Evolutionary conservation across 1,284 basidiomycete genomes (phyloP), one percentile per base, ranked within the genome.

Genomic region (Cutaneotrichosporon mucoides): DNA sequence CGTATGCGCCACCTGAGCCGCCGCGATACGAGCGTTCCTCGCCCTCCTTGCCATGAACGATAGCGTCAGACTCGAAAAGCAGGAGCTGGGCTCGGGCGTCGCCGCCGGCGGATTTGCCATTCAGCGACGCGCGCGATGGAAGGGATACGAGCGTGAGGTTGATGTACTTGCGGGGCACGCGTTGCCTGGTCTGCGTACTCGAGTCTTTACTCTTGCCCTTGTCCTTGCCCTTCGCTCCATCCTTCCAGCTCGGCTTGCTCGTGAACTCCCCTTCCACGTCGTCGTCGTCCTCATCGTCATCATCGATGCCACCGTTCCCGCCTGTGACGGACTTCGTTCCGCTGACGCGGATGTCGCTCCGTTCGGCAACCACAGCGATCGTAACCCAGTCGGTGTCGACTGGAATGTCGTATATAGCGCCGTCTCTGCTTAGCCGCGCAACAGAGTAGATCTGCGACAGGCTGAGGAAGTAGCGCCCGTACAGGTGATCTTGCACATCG

Each of bases 1-100:
- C 95, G 71, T 91, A 99, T 0, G 94, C 94, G 6, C 95, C 94
- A 2, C 86, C 84, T 64, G 90, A 93, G 1, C 95, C 94, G 1
- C 94, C 93, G 61, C 83, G 84, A 73, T 92, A 95, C 0, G 86
- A 24, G 24, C 24, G 24, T 24, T 24, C 24, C 24, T 24, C 24
- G 24, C 24, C 24, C 24, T 24, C 24, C 24, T 24, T 24, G 24
- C 24, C 24, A 24, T 24, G 24, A 24, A 24, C 24, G 24, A 24
- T 64, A 13, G 69, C 62, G 68, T 97, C 91, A 13, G 92, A 83
- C 74, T 98, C 92, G 70, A 97, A 97, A 24, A 97, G 81, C 45
- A 96, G 77, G 58, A 99, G 75, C 16, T 87, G 87, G 38, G 98
- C 76, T 52, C 87, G 83, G 1, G 92, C 90, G 72, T 96, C 90